Conservation (phyloP, 2,329 filamentous ascomycete genomes). For the Allantophomopsis lycopodina region DNA sequence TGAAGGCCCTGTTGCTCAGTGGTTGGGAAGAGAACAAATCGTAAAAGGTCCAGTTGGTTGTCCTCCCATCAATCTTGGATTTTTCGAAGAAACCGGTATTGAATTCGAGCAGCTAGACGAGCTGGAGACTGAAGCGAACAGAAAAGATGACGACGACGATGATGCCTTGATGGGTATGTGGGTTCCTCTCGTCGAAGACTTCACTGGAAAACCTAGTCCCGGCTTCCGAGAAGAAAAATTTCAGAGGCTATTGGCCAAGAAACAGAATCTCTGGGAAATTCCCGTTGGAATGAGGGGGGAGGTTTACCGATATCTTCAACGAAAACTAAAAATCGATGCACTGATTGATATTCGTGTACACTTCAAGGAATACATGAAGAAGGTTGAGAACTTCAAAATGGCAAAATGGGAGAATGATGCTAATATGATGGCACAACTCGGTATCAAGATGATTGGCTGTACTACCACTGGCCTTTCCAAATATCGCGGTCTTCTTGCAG, state of each 20-base stretch:
- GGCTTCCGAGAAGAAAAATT: slow-evolving; percentile 6
- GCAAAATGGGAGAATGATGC: slow-evolving; percentile 4
- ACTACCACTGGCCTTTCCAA: slow-evolving; percentile 60
- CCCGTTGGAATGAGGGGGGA: slow-evolving; percentile 11
- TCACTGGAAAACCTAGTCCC: slow-evolving; percentile 9
- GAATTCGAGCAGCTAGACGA: slow-evolving; percentile 14
- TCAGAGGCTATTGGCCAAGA: slow-evolving; percentile 6
- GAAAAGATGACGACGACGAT: slow-evolving; percentile 7
- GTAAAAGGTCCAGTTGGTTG: slow-evolving; percentile 8
- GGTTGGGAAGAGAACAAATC: slow-evolving; percentile 11
- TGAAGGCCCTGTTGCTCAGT: slow-evolving; percentile 2
- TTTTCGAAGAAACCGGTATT: slow-evolving; percentile 15
- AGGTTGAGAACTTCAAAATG: slow-evolving; percentile 1
- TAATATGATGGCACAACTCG: slow-evolving; percentile 46
- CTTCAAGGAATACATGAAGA: slow-evolving; percentile 8
- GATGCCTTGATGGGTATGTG: slow-evolving; percentile 11
- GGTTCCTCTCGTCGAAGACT: slow-evolving; percentile 10
- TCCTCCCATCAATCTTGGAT: slow-evolving; percentile 10
- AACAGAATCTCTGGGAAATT: slow-evolving; percentile 13
- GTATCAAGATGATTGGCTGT: slow-evolving; percentile 20
- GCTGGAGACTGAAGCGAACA: slow-evolving; percentile 6
- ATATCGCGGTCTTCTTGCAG: slow-evolving; percentile 47
- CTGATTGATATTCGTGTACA: slow-evolving; percentile 5
- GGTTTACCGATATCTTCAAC: slow-evolving; percentile 16
- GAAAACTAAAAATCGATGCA: slow-evolving; percentile 9